Evolutionary conservation across 2,329 filamentous ascomycete genomes (phyloP), one percentile per base, ranked within the genome.

Genomic region (Pezicula carpinea): DNA sequence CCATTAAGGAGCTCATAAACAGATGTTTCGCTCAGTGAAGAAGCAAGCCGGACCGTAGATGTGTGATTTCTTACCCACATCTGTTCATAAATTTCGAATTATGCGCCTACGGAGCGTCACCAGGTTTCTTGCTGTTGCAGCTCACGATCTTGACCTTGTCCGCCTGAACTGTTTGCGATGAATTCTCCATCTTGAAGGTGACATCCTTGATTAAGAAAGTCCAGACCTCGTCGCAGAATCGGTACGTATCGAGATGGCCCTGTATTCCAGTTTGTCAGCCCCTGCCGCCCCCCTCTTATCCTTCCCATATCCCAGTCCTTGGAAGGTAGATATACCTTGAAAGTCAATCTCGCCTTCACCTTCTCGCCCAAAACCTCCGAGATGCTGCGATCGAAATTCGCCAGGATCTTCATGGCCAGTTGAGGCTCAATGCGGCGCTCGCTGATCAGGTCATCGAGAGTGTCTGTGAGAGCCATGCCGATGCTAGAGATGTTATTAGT

Each of bases 221-320:
- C 93, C 93, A 99, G 49, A 99, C 93, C 72, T 99, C 93, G 70
- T 99, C 93, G 74, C 93, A 99, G 78, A 99, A 99, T 59, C 93
- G 87, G 74, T 99, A 99, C 14, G 93, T 97, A 66, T 97, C 91
- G 53, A 99, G 83, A 64, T 95, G 93, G 40, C 93, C 93, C 92
- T 96, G 59, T 39, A 47, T 10, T 43, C 46, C 42, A 35, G 34
- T 32, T 26, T 40, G 51, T 60, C 53, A 63, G 55, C 53, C 46
- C 41, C 32, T 29, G 34, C 38, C 26, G 22, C 26, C 36, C 13
- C 36, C 39, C 26, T 15, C 7, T 19, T 39, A 26, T 29, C 18
- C 18, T 21, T 22, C 10, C 21, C 7, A 14, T 23, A 11, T 15
- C 11, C 26, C 26, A 10, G 26, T 11, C 26, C 26, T 29, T 29